Base-by-base conservation (phyloP, 495 filamentous ascomycete genomes). In the Clohesyomyces aquaticus region DNA sequence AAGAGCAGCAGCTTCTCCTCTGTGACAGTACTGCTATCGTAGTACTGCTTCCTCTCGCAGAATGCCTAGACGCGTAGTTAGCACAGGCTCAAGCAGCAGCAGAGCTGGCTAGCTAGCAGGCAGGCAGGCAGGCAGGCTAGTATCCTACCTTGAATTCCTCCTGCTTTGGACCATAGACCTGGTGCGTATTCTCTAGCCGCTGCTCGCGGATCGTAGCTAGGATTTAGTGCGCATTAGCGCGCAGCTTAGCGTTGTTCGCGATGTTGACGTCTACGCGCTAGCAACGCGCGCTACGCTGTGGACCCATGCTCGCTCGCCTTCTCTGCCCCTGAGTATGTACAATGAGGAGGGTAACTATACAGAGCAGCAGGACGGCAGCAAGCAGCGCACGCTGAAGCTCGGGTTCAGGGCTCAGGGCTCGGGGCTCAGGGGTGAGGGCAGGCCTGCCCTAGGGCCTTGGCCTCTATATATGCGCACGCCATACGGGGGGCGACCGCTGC, bases 141-240 rank as follows among this genome's bases (percentile, higher is more conserved):
- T 38, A 38, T 38, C 6, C 32, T 57, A 57, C 54, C 54, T 57
- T 57, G 23, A 57, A 57, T 45, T 57, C 54, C 23, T 41, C n/a
- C 23, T 45, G 18, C 54, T 57, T 57, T 57, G 38, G 54, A 3
- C 18, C 23, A 25, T 57, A 57, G 26, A 25, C 54, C 51, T 49
- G 46, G 46, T 49, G 21, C 21, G 46, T 49, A 49, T 49, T 49
- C 46, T 49, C 46, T 25, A 22, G 46, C 46, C 46, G 19, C 46
- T 49, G 18, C 10, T 49, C 18, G 3, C 46, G 10, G 18, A 49
- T 49, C 3, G 46, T 49, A 49, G 46, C 23, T 10, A 49, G 46
- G 46, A 49, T 49, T 2, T 49, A 4, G 18, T 49, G 46, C 18
- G 46, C 46, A 23, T 49, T 49, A 22, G 46, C 46, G 46, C 21